Evolutionary conservation across 2,329 filamentous ascomycete genomes (phyloP), one percentile per base, ranked within the genome.

Genomic region (Corynespora cassiicola): DNA sequence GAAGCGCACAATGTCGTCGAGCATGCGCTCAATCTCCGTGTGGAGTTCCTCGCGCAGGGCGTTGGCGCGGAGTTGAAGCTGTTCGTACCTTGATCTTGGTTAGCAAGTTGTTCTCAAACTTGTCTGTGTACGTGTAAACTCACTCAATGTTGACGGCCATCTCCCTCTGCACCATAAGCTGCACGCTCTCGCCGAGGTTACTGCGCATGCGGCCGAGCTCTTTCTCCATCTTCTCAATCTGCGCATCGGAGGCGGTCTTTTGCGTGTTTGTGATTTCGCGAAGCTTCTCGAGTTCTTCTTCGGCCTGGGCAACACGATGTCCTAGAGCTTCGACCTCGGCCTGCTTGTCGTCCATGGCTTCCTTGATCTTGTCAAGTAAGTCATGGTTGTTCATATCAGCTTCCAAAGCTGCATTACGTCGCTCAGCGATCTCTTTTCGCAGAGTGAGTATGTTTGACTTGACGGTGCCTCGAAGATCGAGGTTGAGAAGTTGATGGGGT

Each of bases 201-300:
- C 86, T 82, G 26, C 91, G 81, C 89, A 97, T 95, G 66, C 90
- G 89, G 30, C 88, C 87, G n/a, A 99, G 75, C 67, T 99, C 91
- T 70, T 96, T 96, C 72, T 99, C 94, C 86, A 96, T 95, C 75
- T 94, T 94, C 71, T 99, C 94, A 58, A 99, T 96, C 68, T 97
- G 92, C 7, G 91, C 84, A 65, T 97, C 94, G 2, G 86, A 89
- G 6, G 85, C 86, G 65, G 92, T 82, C 72, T 95, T 95, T 66
- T 96, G 90, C 12, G 90, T 88, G 29, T 81, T 88, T 6, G 88
- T 92, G 42, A 83, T 82, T 47, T 96, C 94, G 63, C 92, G 92
- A 14, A 90, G 91, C 71, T 89, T 90, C 61, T 96, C 90, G 63
- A 96, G 95, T 65, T 96, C 91, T 60, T 95, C 89, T 65, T 95